These are phyloP conservation scores for Suillus placidus DNA, from an alignment of 768 basidiomycete species.

Conservation along the genomic window DNA sequence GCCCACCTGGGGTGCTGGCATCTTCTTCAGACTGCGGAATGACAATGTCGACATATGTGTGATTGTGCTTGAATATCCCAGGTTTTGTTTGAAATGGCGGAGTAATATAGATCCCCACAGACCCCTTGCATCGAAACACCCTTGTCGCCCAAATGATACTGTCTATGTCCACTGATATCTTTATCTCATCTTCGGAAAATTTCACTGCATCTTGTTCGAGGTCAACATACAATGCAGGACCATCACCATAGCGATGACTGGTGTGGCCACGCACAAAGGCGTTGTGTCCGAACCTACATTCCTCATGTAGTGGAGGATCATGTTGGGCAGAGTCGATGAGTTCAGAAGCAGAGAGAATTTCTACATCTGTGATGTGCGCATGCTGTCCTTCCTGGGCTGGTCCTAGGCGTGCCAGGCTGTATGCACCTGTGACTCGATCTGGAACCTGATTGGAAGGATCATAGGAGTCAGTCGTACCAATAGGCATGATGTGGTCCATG, in stretches of 20 bases:
- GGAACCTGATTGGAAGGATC: not conserved
- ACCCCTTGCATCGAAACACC: not conserved
- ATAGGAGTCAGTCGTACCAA: not conserved
- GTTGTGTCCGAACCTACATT: not conserved
- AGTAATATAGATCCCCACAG: not conserved
- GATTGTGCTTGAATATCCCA: no score
- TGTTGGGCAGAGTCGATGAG: not conserved
- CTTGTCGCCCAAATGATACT: not conserved
- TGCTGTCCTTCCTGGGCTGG: rapidly evolving
- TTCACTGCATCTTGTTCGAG: not conserved
- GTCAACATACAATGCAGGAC: not conserved
- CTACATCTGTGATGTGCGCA: not conserved
- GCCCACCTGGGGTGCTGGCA: no score
- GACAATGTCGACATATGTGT: no score
- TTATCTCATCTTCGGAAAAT: not conserved
- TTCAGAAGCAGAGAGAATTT: not conserved
- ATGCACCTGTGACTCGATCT: not conserved
- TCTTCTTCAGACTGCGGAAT: no score
- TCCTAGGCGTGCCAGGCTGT: not conserved
- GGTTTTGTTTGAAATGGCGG: no score
- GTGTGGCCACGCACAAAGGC: not conserved
- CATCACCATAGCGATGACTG: not conserved
- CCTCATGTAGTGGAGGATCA: not conserved
- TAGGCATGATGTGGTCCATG: not conserved
- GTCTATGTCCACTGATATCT: not conserved